Conservation (phyloP, 148 eudicot genomes). For the Cornus kousa region DNA sequence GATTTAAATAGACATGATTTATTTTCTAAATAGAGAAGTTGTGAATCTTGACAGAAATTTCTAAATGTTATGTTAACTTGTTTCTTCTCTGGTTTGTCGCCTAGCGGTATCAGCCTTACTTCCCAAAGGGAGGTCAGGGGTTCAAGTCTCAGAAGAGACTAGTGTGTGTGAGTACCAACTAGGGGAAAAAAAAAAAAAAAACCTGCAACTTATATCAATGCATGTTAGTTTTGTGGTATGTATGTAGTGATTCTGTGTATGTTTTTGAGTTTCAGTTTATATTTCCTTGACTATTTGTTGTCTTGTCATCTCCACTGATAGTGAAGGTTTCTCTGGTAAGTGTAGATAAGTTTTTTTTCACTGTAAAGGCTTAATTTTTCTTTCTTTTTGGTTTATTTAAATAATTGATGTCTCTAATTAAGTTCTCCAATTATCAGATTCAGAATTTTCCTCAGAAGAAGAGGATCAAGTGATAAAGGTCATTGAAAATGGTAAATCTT, state of each 20-base stretch:
- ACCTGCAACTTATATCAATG: background rate
- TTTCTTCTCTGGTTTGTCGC: background rate
- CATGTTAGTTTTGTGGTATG: background rate
- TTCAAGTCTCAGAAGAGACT: too few relatives aligned
- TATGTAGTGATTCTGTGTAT: background rate
- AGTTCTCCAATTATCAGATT: conserved; percentile 5
- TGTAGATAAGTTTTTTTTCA: background rate
- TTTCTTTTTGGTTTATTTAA: background rate
- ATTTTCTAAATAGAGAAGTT: background rate
- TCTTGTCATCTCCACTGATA: conserved; percentile 22
- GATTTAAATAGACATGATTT: background rate
- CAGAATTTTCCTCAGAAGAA: conserved; percentile 16
- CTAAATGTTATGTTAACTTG: background rate
- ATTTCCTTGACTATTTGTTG: conserved; percentile 40
- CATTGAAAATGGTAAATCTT: conserved; percentile 32
- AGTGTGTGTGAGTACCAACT: too few relatives aligned
- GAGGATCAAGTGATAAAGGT: conserved; percentile 18
- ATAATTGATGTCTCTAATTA: background rate
- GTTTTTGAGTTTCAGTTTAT: background rate
- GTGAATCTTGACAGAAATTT: background rate
- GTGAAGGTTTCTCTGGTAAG: conserved; percentile 30
- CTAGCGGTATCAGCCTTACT: too few relatives aligned
- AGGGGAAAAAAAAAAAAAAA: too few relatives aligned
- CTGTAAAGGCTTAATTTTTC: background rate
- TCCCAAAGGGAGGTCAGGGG: too few relatives aligned